These are phyloP conservation scores for Triticum timopheevii DNA, from an alignment of 176 grass and related monocot genomes.

Conservation along the genomic window DNA sequence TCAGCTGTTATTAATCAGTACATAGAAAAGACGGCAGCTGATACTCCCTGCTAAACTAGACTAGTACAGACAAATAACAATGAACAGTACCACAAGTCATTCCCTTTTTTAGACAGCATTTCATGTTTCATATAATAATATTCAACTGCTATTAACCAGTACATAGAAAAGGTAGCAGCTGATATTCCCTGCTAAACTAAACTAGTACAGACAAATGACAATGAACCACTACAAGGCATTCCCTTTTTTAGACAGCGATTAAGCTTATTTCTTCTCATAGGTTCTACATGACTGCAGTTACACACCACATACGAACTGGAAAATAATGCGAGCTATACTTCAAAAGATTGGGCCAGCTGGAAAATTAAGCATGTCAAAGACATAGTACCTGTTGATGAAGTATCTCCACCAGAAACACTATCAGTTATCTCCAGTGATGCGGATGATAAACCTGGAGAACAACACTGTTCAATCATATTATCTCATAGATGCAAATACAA, in stretches of 20 bases:
- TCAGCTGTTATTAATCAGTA: neutral
- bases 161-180: neutral
- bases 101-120: neutral
- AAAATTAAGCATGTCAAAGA: conserved; percentile 8
- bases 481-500: conserved; percentile 29
- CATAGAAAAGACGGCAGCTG: neutral
- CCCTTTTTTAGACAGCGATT: neutral
- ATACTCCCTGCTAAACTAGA: neutral
- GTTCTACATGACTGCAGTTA: neutral
- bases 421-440: conserved; percentile 83
- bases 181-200: neutral
- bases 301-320: neutral
- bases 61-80: neutral
- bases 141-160: neutral
- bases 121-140: too few relatives aligned
- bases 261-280: neutral
- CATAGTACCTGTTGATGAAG: conserved; percentile 68
- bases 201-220: neutral
- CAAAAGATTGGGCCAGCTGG: neutral
- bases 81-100: neutral
- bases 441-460: conserved; percentile 76
- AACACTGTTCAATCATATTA: conserved; percentile 30
- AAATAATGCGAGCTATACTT: conserved; percentile 1
- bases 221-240: neutral
- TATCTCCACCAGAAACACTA: conserved; percentile 33